Evolutionary conservation across 2,329 filamentous ascomycete genomes (phyloP), one percentile per base, ranked within the genome.

Genomic region (Cytospora paraplurivora): DNA sequence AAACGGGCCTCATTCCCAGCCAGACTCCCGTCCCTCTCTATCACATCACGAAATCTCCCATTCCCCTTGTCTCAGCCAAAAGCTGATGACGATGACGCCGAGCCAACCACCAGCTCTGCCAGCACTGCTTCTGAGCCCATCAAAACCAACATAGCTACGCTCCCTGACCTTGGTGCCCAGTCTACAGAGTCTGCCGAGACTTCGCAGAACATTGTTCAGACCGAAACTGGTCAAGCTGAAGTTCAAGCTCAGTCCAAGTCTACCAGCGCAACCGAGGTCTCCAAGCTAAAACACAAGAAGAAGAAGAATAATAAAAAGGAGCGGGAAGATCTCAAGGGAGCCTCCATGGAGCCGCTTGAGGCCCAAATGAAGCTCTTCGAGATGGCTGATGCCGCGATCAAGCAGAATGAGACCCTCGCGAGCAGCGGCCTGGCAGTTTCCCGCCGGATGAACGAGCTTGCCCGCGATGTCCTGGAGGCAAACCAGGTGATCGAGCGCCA

Each of bases 391-490:
- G 44, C 56, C 1, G 8, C 37, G 15, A 19, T 57, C 27, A 50
- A 50, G 19, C 55, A 63, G 15, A 38, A 32, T 49, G 38, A 55
- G 5, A 50, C 50, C 61, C 44, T 63, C 21, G 49, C 56, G 11
- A 35, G 38, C 32, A 55, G 49, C 15, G 61, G 55, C 17, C 15
- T 4, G 1, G 50, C 38, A n/a, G 21, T 63, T 32, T 55, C 44
- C 21, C 50, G 15, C 12, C 32, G 55, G 13, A n/a, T 63, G 32
- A 54, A 59, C 12, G 33, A 59, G 15, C 32, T 34, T 17, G 47
- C 55, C 2, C 49, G 49, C n/a, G 55, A 59, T 11, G 21, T 32
- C 34, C 13, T 59, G 7, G 50, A 59, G 37, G 49, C 61, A 12
- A 47, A 59, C 17, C 27, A 55, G 61, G 19, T 33, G 21, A 44